Conservation (phyloP, 805 yeast species). For the Candida methanosorbosa region DNA sequence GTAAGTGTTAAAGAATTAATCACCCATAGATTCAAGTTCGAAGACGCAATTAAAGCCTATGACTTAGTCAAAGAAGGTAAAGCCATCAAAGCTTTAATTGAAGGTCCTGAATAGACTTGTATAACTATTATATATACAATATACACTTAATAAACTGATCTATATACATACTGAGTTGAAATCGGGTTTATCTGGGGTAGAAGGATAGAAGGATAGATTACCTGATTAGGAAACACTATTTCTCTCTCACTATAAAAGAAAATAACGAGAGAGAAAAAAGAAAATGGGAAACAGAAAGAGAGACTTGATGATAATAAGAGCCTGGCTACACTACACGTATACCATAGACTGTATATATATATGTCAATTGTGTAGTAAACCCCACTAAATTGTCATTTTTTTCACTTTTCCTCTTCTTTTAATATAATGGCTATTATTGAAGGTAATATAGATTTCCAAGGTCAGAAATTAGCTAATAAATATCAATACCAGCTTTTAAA, state of each 20-base stretch:
- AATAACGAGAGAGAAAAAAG: too few relatives aligned
- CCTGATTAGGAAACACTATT: too few relatives aligned
- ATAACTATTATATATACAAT: neutral
- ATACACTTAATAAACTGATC: neutral
- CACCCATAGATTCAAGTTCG: conserved; percentile 65
- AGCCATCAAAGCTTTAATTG: conserved; percentile 73
- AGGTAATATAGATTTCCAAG: conserved; percentile 40
- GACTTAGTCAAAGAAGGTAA: conserved; percentile 58
- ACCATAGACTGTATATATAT: too few relatives aligned
- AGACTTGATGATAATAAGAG: too few relatives aligned
- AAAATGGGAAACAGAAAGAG: too few relatives aligned
- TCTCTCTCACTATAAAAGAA: too few relatives aligned
- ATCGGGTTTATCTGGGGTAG: too few relatives aligned
- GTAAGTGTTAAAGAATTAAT: conserved; percentile 62
- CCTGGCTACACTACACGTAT: too few relatives aligned
- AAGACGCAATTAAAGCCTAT: conserved; percentile 70
- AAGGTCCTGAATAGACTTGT: conserved; percentile 59
- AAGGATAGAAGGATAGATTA: too few relatives aligned
- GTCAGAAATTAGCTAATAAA: conserved; percentile 37
- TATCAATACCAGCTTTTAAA: conserved; percentile 19
- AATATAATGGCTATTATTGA: conserved; percentile 3
- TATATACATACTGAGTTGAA: too few relatives aligned
- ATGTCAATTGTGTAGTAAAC: too few relatives aligned
- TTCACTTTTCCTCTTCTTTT: neutral
- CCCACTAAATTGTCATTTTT: neutral